phyloP scores from a whole-genome alignment of 768 basidiomycete genomes.

The Amanita molliuscula region DNA sequence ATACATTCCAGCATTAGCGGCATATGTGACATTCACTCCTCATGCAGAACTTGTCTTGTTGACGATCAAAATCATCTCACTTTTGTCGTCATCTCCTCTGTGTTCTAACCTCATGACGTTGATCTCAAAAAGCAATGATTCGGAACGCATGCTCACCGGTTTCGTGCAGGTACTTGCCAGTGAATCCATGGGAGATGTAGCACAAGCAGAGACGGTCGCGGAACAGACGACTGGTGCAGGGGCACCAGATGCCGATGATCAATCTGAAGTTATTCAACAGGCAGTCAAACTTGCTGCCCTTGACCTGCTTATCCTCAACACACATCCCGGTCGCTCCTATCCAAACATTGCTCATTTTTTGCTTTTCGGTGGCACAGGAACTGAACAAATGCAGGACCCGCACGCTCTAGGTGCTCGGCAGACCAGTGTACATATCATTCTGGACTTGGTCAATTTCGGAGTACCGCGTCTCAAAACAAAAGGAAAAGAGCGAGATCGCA shows the following conservation, averaged over 20 bases:
- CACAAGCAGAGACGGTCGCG: slow-evolving; percentile 44
- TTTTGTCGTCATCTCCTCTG: slow-evolving; percentile 54
- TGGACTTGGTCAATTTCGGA: slow-evolving; percentile 67
- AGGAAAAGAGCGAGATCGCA: slow-evolving; percentile 26
- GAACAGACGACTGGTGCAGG: slow-evolving; percentile 68
- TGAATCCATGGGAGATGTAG: slow-evolving; percentile 53
- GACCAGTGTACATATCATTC: slow-evolving; percentile 72
- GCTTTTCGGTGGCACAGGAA: slow-evolving; percentile 57
- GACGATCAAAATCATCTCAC: slow-evolving; percentile 65
- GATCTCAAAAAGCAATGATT: slow-evolving; percentile 72
- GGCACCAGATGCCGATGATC: slow-evolving; percentile 43
- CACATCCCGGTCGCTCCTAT: slow-evolving; percentile 45
- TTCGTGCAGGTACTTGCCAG: slow-evolving; percentile 58
- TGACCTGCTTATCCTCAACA: slow-evolving; percentile 73
- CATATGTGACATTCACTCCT: slow-evolving; percentile 63
- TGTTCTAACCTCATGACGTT: slow-evolving; percentile 70
- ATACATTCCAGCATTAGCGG: slow-evolving; percentile 72
- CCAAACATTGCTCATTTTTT: slow-evolving; percentile 88
- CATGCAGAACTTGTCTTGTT: slow-evolving; percentile 69
- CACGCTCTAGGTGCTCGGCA: slow-evolving; percentile 58
- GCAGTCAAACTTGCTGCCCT: slow-evolving; percentile 70
- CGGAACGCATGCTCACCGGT: slow-evolving; percentile 75
- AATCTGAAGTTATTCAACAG: slow-evolving; percentile 43
- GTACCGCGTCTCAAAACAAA: slow-evolving; percentile 46
- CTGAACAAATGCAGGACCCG: slow-evolving; percentile 66